These are phyloP conservation scores for Isoetes engelmannii DNA, from an alignment of 83 land plant species.

Conservation along the genomic window DNA sequence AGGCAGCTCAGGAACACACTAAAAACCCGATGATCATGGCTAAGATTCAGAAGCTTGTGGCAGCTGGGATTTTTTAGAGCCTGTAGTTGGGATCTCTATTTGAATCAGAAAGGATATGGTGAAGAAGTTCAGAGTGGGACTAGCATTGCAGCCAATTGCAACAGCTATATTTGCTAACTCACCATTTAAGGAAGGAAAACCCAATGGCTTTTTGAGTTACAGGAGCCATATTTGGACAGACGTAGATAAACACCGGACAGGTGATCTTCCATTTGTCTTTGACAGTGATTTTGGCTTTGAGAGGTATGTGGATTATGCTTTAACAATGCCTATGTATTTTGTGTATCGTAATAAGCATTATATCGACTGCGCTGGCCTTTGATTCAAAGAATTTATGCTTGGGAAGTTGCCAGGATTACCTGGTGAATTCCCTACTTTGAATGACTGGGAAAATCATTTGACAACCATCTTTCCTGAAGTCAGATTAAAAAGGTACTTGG, in stretches of 20 bases:
- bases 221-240: constrained; percentile 99
- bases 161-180: constrained; percentile 98
- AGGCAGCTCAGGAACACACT: constrained; percentile 87
- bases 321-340: constrained; percentile 98
- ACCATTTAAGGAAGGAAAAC: constrained; percentile 96
- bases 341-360: constrained; percentile 90
- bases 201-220: constrained; percentile 90
- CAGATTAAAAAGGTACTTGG: constrained; percentile 89
- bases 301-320: constrained; percentile 91
- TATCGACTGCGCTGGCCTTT: constrained; percentile 83
- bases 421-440: constrained; percentile 78
- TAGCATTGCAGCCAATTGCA: constrained; percentile 96
- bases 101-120: constrained; percentile 97
- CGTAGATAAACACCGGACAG: constrained; percentile 82
- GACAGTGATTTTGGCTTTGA: constrained; percentile 94
- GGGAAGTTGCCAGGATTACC: constrained; percentile 81
- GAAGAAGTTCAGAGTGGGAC: constrained; percentile 88
- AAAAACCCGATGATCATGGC: constrained; percentile 62
- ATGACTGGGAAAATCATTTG: constrained; percentile 96
- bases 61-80: constrained; percentile 8
- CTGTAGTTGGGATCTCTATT: no score
- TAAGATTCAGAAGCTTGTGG: constrained; percentile 21
- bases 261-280: constrained; percentile 98
- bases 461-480: constrained; percentile 99
- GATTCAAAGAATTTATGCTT: constrained; percentile 87